Evolutionary conservation across 2,329 filamentous ascomycete genomes (phyloP), one percentile per base, ranked within the genome.

Genomic region (Fusarium camptoceras): DNA sequence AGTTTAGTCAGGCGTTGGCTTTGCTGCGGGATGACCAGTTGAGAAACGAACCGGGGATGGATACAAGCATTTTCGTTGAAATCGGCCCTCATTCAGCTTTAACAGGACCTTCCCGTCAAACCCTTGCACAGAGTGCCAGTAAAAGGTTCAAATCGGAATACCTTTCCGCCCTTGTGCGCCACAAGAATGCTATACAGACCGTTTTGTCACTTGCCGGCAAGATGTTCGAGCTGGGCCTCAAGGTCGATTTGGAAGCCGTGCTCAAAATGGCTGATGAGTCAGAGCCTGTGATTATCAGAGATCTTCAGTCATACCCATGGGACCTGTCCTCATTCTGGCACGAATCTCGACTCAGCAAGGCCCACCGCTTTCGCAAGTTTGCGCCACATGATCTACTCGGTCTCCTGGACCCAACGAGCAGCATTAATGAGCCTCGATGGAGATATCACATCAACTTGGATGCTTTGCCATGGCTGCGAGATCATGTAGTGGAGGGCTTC

Each of bases 401-500:
- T 8, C 42, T 59, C 1, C n/a, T 64, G 2, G 58, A 55, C 10
- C 41, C 56, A 1, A 42, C 28, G 15, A 57, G 49, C 6, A 54
- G 30, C 8, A 3, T 49, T 4, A n/a, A 59, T 2, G 63, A 60
- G n/a, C 66, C 66, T 1, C 46, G 49, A 1, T 71, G 66, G 68
- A 39, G 66, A 4, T 64, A 54, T 3, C 34, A 42, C 20, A 42
- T 71, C 12, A 59, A 55, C 12, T 10, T 68, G 1, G 54, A 53
- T 0, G 37, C 41, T 1, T 18, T 70, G 4, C 68, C 66, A 1
- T 70, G 62, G 66, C 34, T 70, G 6, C 44, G 48, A 4, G 56
- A 70, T 6, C 66, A 70, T 20, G 50, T 62, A 6, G 58, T 70
- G 2, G 51, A 70, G 20, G 66, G 66, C 2, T 44, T 64, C 8